phyloP scores from a whole-genome alignment of 306 rosid genomes.

The Quercus dentata region DNA sequence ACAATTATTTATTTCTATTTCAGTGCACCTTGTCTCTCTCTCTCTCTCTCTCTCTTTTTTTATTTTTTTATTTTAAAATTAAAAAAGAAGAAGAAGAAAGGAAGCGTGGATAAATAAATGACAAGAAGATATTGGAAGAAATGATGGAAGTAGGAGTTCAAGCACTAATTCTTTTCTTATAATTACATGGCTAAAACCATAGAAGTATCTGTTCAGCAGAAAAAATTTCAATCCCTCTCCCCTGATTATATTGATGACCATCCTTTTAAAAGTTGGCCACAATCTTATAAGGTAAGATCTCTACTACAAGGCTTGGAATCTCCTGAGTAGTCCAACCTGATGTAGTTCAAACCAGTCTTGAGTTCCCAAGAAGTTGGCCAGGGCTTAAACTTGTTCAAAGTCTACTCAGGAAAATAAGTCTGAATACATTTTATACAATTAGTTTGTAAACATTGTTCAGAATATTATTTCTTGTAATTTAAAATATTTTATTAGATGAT shows the following conservation, averaged over 20 bases:
- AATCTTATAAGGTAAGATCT: background rate
- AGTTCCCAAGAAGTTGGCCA: background rate
- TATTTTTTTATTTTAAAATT: no score
- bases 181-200: no score
- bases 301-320: background rate
- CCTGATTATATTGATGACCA: background rate
- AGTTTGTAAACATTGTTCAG: background rate
- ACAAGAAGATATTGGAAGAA: no score
- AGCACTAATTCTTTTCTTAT: no score
- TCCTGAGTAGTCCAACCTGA: background rate
- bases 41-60: fast-evolving
- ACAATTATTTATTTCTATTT: no score
- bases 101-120: no score
- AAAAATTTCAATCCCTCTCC: background rate
- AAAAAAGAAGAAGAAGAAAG: no score
- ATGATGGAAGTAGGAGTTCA: no score
- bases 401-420: background rate
- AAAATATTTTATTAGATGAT: background rate
- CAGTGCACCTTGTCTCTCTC: no score
- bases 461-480: background rate
- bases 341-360: background rate
- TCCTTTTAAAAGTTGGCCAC: background rate
- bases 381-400: background rate
- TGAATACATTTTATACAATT: background rate
- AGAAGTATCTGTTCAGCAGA: background rate